Evolutionary conservation across 495 filamentous ascomycete genomes (phyloP).

Genomic region (Hypoxylon intermedium): DNA sequence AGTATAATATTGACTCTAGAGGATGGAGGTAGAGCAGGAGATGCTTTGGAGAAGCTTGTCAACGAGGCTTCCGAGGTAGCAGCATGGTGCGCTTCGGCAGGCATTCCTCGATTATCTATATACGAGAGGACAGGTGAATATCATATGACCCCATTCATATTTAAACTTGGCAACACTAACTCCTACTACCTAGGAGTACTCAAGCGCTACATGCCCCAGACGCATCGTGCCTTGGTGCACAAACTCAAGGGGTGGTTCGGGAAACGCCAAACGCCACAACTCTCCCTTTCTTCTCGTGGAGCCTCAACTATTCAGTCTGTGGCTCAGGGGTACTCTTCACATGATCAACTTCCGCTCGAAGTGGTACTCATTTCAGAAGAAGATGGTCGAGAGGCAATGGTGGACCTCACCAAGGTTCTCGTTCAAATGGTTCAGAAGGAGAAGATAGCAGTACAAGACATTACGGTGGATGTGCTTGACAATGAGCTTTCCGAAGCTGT

Average conservation of each 20-base stretch:
- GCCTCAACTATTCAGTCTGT: slow-evolving; percentile 60
- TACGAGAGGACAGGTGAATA: slow-evolving; percentile 87
- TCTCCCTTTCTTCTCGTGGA: slow-evolving; percentile 80
- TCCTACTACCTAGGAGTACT: slow-evolving; percentile 74
- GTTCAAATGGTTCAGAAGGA: slow-evolving; percentile 92
- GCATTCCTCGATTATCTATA: slow-evolving; percentile 82
- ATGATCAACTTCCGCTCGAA: slow-evolving; percentile 60
- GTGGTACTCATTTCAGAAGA: slow-evolving; percentile 87
- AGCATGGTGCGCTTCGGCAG: slow-evolving; percentile 88
- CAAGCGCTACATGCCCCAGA: slow-evolving; percentile 80
- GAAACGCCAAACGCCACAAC: slow-evolving; percentile 63
- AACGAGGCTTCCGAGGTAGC: slow-evolving; percentile 89
- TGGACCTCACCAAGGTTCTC: slow-evolving; percentile 93
- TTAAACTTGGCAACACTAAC: slow-evolving; percentile 6
- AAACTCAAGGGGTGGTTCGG: slow-evolving; percentile 88
- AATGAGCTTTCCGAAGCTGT: slow-evolving; percentile 75
- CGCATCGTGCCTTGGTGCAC: slow-evolving; percentile 72
- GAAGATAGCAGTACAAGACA: slow-evolving; percentile 78
- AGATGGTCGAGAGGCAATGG: slow-evolving; percentile 89
- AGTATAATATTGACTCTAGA: slow-evolving; percentile 84
- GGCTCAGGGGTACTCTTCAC: slow-evolving; percentile 24
- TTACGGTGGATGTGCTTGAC: slow-evolving; percentile 86
- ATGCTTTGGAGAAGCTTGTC: slow-evolving; percentile 78
- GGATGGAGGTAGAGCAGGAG: slow-evolving; percentile 68
- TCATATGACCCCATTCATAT: not conserved